Base-by-base conservation (phyloP, 257 asterid genomes). In the Solanum medicagineum region DNA sequence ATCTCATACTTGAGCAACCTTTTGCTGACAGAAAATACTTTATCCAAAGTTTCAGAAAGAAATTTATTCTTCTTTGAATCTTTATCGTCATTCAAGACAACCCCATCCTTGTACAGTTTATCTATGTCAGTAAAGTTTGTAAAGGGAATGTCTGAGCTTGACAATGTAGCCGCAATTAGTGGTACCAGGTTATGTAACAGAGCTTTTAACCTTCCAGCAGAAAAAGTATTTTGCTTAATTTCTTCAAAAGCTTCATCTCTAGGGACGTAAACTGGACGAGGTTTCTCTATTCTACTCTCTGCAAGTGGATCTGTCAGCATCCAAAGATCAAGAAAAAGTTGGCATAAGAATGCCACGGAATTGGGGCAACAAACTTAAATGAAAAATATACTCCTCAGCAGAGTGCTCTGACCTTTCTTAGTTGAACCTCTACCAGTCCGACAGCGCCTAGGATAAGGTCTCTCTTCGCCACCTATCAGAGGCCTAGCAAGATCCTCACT, bases 391-490 rank as follows among this genome's bases (percentile, higher is more conserved):
- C 65, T n/a, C 29, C 29, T 26, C 47, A 10, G 59, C 57, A 86
- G 68, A 4, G 19, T 49, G 8, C 7, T 12, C 47, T 7, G 42
- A 95, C 98, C 98, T 90, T 84, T 87, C 84, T 87, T 83, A 62
- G 92, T 89, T 32, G 92, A 91, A 22, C 90, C 90, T 89, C 99
- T 81, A 73, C 99, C 99, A 29, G 97, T 95, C 82, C 98, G 93
- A 86, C 97, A 94, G 44, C 99, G 91, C 91, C 97, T 93, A 45
- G 99, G 99, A 89, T 95, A 95, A 86, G 99, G 99, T 92, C 91
- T 85, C 81, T 94, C 93, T n/a, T 91, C 87, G 49, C 90, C 93
- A 69, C 98, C 97, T 57, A 89, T 0, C 9, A 91, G 89, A 5
- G 95, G 95, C 89, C 99, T 89, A 10, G 66, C 91, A 66, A 93